Percentiles rank a stretch among this genome's conserved stretches.
Conservation (phyloP, 352 stramenopile species). For the Phytophthora cactorum region DNA sequence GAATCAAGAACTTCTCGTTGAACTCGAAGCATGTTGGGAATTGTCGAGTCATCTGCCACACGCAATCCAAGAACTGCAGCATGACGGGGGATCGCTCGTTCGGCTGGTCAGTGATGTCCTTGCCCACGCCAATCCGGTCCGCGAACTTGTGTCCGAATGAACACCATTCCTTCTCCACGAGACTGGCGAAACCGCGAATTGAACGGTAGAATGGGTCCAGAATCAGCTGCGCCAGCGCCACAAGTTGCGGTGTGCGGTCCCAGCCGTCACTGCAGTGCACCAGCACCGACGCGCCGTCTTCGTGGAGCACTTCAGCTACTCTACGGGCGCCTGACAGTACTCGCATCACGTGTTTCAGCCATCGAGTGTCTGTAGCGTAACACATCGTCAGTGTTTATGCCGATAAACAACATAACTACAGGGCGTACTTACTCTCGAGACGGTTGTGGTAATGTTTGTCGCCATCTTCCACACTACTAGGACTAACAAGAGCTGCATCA, state of each 20-base stretch:
- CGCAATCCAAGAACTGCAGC: slow-evolving; percentile 87
- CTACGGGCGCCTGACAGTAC: slow-evolving; percentile 74
- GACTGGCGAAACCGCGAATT: slow-evolving; percentile 81
- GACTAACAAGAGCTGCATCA: slow-evolving; percentile 72
- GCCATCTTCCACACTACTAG: slow-evolving; percentile 81
- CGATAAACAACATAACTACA: neutral
- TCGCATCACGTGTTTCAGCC: slow-evolving; percentile 96
- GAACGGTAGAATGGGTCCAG: slow-evolving; percentile 88
- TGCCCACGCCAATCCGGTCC: slow-evolving; percentile 82
- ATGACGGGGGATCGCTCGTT: slow-evolving; percentile 89
- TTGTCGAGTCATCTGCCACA: slow-evolving; percentile 90
- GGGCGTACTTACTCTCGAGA: slow-evolving; percentile 71
- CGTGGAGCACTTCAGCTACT: slow-evolving; percentile 84
- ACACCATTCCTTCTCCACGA: slow-evolving; percentile 90
- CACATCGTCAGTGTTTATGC: slow-evolving; percentile 3
- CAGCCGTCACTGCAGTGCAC: slow-evolving; percentile 90
- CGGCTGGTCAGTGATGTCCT: slow-evolving; percentile 77
- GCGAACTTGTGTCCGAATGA: slow-evolving; percentile 92
- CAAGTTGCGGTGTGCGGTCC: slow-evolving; percentile 87
- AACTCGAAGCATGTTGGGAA: slow-evolving; percentile 92
- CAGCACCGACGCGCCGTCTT: slow-evolving; percentile 82
- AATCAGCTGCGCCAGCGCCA: slow-evolving; percentile 83
- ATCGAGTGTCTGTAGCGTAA: slow-evolving; percentile 88
- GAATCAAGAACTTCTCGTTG: slow-evolving; percentile 86
- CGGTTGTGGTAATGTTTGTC: slow-evolving; percentile 90